Conservation (phyloP, 1,284 basidiomycete genomes). For the Rhodotorula mucilaginosa region DNA sequence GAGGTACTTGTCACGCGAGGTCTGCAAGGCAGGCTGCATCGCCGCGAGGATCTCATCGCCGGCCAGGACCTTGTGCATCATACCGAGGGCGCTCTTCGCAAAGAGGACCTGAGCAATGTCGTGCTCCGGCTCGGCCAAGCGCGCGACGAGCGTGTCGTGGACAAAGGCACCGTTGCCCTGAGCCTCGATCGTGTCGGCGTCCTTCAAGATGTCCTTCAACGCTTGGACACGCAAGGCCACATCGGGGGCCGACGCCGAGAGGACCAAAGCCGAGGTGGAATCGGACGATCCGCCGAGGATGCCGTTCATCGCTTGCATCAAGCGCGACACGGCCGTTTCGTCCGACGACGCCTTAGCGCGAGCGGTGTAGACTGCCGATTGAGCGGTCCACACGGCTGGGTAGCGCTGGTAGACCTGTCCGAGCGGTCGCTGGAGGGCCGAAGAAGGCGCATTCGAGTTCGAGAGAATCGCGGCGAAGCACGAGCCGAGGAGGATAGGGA, state of each 20-base stretch:
- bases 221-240: constrained; percentile 49
- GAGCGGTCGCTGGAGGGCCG: constrained; percentile 27
- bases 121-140: constrained; percentile 63
- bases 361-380: constrained; percentile 11
- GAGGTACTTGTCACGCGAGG: constrained; percentile 56
- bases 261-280: constrained; percentile 38
- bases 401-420: constrained; percentile 38
- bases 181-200: constrained; percentile 24
- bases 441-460: constrained; percentile 10
- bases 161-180: constrained; percentile 42
- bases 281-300: constrained; percentile 32
- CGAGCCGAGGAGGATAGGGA: constrained; percentile 21
- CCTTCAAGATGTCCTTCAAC: constrained; percentile 40
- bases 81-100: constrained; percentile 49
- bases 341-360: constrained; percentile 3
- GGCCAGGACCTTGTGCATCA: constrained; percentile 6
- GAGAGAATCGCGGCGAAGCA: constrained; percentile 15
- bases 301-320: constrained; percentile 33
- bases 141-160: constrained; percentile 53
- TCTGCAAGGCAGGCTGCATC: constrained; percentile 48
- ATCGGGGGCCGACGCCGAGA: constrained; percentile 51
- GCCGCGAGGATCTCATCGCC: constrained; percentile 55
- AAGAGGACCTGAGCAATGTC: constrained; percentile 68
- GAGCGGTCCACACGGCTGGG: constrained; percentile 29
- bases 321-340: constrained; percentile 10